Percentiles rank a stretch among this genome's conserved stretches.
Evolutionary conservation across 2,329 filamentous ascomycete genomes (phyloP).

Genomic region (Salinomyces thailandicus): DNA sequence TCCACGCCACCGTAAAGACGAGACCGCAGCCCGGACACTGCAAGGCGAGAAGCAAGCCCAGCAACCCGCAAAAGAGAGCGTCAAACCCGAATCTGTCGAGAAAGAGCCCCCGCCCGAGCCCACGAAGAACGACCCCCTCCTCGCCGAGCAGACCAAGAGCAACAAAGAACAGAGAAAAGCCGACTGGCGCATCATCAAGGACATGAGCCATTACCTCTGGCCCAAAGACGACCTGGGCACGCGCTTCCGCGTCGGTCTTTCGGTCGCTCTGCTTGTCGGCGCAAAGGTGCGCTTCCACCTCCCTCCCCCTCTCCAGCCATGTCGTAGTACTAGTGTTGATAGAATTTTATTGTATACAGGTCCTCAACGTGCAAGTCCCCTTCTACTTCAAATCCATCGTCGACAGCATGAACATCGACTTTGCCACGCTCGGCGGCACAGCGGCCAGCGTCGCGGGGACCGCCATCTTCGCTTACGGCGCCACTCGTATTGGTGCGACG

Average conservation of each 20-base stretch:
- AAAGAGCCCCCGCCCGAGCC: constrained; percentile 22
- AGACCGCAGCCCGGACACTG: constrained; percentile 17
- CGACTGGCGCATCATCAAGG: constrained; percentile 97
- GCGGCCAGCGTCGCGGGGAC: constrained; percentile 80
- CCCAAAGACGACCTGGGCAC: constrained; percentile 76
- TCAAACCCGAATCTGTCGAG: constrained; percentile 28
- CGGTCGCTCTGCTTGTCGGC: constrained; percentile 72
- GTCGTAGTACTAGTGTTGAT: constrained; percentile 17
- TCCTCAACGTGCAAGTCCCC: constrained; percentile 92
- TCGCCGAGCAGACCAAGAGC: constrained; percentile 53
- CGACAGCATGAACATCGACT: constrained; percentile 94
- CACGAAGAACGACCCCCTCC: constrained; percentile 46
- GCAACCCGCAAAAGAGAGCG: constrained; percentile 17
- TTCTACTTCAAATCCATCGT: constrained; percentile 99
- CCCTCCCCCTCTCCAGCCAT: background rate
- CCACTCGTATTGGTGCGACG: constrained; percentile 76
- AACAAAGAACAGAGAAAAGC: constrained; percentile 87
- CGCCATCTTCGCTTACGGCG: constrained; percentile 82
- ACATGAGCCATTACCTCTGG: constrained; percentile 95
- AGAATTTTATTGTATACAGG: constrained; percentile 28
- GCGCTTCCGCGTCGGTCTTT: constrained; percentile 72
- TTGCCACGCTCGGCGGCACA: constrained; percentile 75
- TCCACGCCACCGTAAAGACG: constrained; percentile 35
- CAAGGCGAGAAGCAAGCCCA: constrained; percentile 19
- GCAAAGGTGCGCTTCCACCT: constrained; percentile 54